Evolutionary conservation across 495 filamentous ascomycete species (phyloP), one percentile per base, ranked within the genome.

Genomic region (Xeromyces bisporus): DNA sequence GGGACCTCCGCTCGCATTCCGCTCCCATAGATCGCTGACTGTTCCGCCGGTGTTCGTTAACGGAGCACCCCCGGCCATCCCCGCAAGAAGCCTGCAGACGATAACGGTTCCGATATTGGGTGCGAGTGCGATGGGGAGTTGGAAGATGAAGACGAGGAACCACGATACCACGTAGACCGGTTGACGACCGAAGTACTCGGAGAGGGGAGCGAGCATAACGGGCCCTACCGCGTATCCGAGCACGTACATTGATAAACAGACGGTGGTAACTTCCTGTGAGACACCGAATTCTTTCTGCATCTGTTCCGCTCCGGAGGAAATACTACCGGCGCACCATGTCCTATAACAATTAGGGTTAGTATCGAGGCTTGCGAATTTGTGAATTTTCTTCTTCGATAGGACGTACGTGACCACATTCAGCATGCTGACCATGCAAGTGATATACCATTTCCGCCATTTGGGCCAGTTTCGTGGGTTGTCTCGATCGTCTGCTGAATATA

Each of bases 101-200:
- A 75, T 47, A 24, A 74, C 50, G 33, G 71, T 64, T 1, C 46
- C 54, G 15, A 58, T 60, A 18, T 60, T 75, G 11, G 54, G 55
- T 1, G 67, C 60, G 26, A 77, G 54, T 0, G 71, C 74, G 37
- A 66, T 63, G 1, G 58, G 67, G 2, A 75, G 39, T 33, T 71
- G 73, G 51, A 73, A 81, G 20, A 69, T 45, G 7, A 74, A 48
- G 39, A 73, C 67, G 18, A 42, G 60, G 66, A 57, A 71, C 77
- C 37, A 71, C 34, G 18, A 78, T 35, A 56, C 63, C 67, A 42
- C 64, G 37, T 30, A 74, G 11, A 78, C 56, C 3, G 56, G 46
- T 9, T 67, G 58, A 15, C 75, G 60, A 8, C 77, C 76, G 40
- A 67, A 79, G 31, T 77, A 50, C 47, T 80, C 77, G 15, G 62